Base-by-base conservation (phyloP, 2,329 filamentous ascomycete species). In the Tolypocladium amazonense region DNA sequence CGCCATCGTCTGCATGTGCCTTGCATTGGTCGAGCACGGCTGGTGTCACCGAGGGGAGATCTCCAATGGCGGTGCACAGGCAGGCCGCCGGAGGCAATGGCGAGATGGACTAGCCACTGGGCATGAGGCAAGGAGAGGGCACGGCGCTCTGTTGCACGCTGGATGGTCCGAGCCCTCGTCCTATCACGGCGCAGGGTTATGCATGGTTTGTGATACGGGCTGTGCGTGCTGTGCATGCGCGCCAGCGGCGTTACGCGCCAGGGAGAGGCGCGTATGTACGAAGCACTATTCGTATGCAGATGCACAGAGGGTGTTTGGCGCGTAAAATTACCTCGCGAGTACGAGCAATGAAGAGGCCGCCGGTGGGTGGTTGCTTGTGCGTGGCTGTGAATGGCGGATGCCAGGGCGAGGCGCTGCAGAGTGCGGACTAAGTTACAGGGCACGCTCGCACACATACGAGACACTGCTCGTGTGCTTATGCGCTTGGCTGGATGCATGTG, bases 171-270 rank as follows among this genome's bases (percentile, higher is more conserved):
- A 60, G 59, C 60, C 47, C 56, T 62, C 57, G 59, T 58, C 71
- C 70, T 66, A 70, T 73, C 69, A 70, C n/a, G n/a, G 43, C 15
- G 43, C 43, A 47, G 43, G 62, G 66, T 70, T 73, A 67, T 73
- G 71, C 71, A 73, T 65, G 66, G 64, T 67, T 69, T 71, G 70
- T 72, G 70, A 72, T 65, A 66, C 66, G 63, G 65, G 66, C 66
- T 68, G 67, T 67, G 68, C 70, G 68, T 67, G 68, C 64, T 65
- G 59, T 58, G 57, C 53, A 52, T 59, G 59, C 63, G 58, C 61
- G 56, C 47, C 47, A 50, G 57, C 62, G 59, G 58, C 56, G 56
- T 30, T 45, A 43, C 37, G 56, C 58, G 43, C 27, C 56, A 45
- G 30, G 50, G 33, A 11, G 30, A 47, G 56, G 58, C 59, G 53